These are phyloP conservation scores for Aspergillus affinis DNA, from an alignment of 495 filamentous ascomycete species.

Conservation along the genomic window DNA sequence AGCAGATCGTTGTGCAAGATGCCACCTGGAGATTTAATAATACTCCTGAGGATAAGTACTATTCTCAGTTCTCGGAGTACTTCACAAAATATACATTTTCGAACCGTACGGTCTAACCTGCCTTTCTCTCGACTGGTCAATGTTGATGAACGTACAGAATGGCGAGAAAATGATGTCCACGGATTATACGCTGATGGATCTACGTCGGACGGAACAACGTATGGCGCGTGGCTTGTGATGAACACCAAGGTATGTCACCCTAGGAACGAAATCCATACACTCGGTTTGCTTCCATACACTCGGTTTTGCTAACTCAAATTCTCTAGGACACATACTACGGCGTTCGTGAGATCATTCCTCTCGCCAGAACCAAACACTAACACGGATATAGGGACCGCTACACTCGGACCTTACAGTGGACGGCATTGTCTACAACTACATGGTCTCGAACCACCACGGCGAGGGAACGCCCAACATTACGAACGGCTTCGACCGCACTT, in stretches of 20 bases:
- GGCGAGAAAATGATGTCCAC: constrained; percentile 54
- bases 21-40: constrained; percentile 57
- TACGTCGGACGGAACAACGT: constrained; percentile 47
- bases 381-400: constrained; percentile 39
- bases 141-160: constrained; percentile 23
- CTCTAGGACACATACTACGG: constrained; percentile 55
- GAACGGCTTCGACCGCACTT: constrained; percentile 56
- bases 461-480: constrained; percentile 59
- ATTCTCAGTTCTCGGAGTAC: constrained; percentile 51
- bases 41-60: constrained; percentile 49
- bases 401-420: constrained; percentile 59
- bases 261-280: neutral
- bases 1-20: constrained; percentile 53
- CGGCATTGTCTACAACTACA: constrained; percentile 55
- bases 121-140: neutral
- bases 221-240: constrained; percentile 58
- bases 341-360: constrained; percentile 15
- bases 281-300: too few relatives aligned
- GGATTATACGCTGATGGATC: constrained; percentile 54
- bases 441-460: constrained; percentile 56
- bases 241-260: constrained; percentile 44
- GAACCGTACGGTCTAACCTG: constrained; percentile 26
- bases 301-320: neutral
- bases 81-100: constrained; percentile 61
- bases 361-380: constrained; percentile 7